Evolutionary conservation across 768 basidiomycete species (phyloP), one percentile per base, ranked within the genome.

Genomic region (Tulasnella sp.): DNA sequence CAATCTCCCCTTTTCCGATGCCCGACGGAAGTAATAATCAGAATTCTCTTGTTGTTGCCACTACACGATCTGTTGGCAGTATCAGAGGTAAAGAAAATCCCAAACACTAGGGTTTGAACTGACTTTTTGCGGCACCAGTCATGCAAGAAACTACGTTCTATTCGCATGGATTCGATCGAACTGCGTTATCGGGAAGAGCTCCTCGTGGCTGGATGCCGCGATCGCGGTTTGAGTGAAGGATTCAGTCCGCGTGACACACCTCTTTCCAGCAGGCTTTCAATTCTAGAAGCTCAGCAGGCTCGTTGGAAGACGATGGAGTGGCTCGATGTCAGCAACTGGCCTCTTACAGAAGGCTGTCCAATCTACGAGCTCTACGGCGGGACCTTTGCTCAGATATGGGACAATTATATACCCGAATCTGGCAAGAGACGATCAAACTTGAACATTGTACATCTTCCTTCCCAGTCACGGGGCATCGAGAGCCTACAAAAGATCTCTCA

Each of bases 341-440:
- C 39, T 17, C 75, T 76, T 31, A 29, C 37, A 17, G 67, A 68
- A 36, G 67, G 67, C 34, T 76, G 75, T 25, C 75, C 75, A 4
- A 68, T 68, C 14, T 76, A 76, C 75, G 75, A 76, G 31, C 58
- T 76, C 15, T 76, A 76, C 69, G 75, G 75, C 29, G 75, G 75
- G 25, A 67, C 52, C 25, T 76, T 76, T 40, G 67, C 69, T 14
- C 75, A 76, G 75, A 38, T 76, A 37, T 76, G 64, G 64, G 75
- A 49, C 31, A 39, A 49, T n/a, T 39, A 45, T 36, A 31, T n/a
- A 0, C 22, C n/a, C 14, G 72, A 45, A n/a, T 45, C 52, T 11
- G 72, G n/a, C 12, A 58, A 42, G n/a, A 76, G 69, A 25, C 75
- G 34, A 17, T 38, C 67, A 29, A 34, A 40, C 29, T n/a, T 69